Evolutionary conservation across 768 basidiomycete species (phyloP), one percentile per base, ranked within the genome.

Genomic region (Mycena sanguinolenta): DNA sequence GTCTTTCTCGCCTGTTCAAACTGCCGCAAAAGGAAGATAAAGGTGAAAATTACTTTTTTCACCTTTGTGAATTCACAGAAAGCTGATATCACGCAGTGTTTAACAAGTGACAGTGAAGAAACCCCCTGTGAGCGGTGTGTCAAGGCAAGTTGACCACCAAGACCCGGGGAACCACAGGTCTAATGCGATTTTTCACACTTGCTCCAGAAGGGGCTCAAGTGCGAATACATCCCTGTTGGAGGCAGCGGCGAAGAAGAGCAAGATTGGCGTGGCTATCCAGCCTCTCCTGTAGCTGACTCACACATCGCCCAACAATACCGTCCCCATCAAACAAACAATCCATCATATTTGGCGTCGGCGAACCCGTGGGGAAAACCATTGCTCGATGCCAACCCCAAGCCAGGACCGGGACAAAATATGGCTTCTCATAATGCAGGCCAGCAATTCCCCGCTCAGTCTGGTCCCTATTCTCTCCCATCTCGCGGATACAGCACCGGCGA

Each of bases 181-280:
- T 34, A 10, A 34, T n/a, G n/a, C n/a, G 10, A 10, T 34, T 34
- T 4, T 34, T 34, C 6, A 34, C 4, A 4, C 34, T 36, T 63
- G 7, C 34, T 34, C 32, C 32, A 46, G 36, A 63, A 52, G 50
- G 62, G 62, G 27, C 62, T 63, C 6, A 8, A 25, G 16, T 63
- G 62, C 17, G 30, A 39, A 63, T 63, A 63, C n/a, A 4, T 30
- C n/a, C 49, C 60, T 4, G 49, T 62, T 23, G 46, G n/a, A n/a
- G n/a, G n/a, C n/a, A n/a, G 30, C 9, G 60, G 36, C 3, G 46
- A 49, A 14, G 21, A 36, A n/a, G 49, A 49, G 2, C 32, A 6
- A 3, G 8, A 4, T 46, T n/a, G 4, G 21, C 44, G 7, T 46
- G 13, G n/a, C 4, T 32, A n/a, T 50, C 8, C 34, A 9, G 7